Base-by-base conservation (phyloP, 441 rosid genomes). In the Bruguiera hainesii region DNA sequence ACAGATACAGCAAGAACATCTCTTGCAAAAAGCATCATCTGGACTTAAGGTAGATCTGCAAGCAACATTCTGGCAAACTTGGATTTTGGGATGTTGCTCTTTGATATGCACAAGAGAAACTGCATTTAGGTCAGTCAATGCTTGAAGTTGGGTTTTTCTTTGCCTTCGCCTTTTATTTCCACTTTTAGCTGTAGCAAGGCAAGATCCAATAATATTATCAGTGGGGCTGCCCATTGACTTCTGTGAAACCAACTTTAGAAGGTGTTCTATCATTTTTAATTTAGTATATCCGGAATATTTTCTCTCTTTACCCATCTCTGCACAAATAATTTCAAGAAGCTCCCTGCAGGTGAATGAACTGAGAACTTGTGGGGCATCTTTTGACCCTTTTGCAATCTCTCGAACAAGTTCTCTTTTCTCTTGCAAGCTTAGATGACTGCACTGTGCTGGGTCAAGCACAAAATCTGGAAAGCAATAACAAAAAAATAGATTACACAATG, bases 291-390 rank as follows among this genome's bases (percentile, higher is more conserved):
- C 99, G 0, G 97, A 88, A 66, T 90, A 95, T 77, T 95, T 95
- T 75, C 98, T 81, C 67, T 95, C 96, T 79, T 92, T 95, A 53
- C 99, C 99, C 98, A 89, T 87, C 81, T 92, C 99, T 3, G 87
- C 90, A 72, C 97, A 95, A 53, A 90, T 79, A 75, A 95, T 88
- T 75, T 92, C 89, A 46, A 89, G 82, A 81, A 95, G 93, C 81
- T 95, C 99, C 75, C 83, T 91, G 29, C 97, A 87, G 70, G 88
- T 86, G 92, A 97, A 95, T 65, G 96, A 82, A 72, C 86, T 96
- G 49, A 95, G 87, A 72, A 82, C 72, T 76, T 80, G 90, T 33
- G 89, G 61, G 59, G 90, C 99, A 78, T 78, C 59, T 55, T 76
- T 62, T 4, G 97, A 65, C 76, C 86, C 79, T 73, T 85, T 85